These are phyloP conservation scores for Boletellus sp. DNA, from an alignment of 768 basidiomycete genomes.

Conservation along the genomic window DNA sequence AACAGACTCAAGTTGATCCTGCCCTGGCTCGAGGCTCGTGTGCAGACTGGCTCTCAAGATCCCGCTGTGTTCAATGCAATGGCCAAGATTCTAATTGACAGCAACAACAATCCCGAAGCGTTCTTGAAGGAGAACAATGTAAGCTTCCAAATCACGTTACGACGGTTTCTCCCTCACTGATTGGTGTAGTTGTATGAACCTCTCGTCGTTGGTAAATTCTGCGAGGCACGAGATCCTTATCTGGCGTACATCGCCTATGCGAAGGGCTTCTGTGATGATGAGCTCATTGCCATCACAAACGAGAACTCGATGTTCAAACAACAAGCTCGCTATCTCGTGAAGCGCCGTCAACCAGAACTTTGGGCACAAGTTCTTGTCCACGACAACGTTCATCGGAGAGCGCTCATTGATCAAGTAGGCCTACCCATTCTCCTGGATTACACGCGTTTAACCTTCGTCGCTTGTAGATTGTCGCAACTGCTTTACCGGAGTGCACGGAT, in stretches of 20 bases:
- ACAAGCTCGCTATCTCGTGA: conserved; percentile 96
- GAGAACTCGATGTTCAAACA: conserved; percentile 99
- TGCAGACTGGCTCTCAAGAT: conserved; percentile 92
- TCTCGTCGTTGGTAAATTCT: conserved; percentile 96
- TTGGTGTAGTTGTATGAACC: conserved; percentile 83
- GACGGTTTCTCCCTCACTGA: conserved; percentile 5
- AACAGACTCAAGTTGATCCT: conserved; percentile 96
- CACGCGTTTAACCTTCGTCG: not conserved
- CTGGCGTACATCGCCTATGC: conserved; percentile 99
- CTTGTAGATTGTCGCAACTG: conserved; percentile 82
- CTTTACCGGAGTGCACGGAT: conserved; percentile 94
- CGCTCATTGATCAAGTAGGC: conserved; percentile 85
- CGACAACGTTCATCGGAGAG: conserved; percentile 89
- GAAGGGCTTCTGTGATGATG: conserved; percentile 98
- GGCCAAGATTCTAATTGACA: conserved; percentile 98
- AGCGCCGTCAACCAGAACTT: conserved; percentile 89
- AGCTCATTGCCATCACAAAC: conserved; percentile 94
- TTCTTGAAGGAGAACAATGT: conserved; percentile 99
- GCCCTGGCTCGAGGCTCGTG: conserved; percentile 93
- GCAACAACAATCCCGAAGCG: conserved; percentile 95
- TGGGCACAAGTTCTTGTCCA: conserved; percentile 92
- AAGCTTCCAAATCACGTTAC: conserved; percentile 27
- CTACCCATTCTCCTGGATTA: not conserved
- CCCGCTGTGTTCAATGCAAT: conserved; percentile 93
- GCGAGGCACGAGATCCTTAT: conserved; percentile 97